These are phyloP conservation scores for Leptomonas pyrrhocoris DNA, from an alignment of 208 protist species.

Conservation along the genomic window DNA sequence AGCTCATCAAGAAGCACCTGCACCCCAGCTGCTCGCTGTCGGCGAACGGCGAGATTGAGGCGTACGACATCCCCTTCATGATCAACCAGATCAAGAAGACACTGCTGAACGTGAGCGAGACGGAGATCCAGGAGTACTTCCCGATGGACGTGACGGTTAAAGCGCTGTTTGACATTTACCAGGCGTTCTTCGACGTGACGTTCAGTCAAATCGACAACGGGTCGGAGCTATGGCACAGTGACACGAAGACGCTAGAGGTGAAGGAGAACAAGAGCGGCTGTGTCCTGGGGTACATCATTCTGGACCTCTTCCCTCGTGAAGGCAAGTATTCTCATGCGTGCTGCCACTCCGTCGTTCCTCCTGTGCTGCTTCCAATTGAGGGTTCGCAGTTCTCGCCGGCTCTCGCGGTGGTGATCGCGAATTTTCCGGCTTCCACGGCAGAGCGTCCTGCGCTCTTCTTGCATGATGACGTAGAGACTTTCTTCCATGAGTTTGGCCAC, in stretches of 20 bases:
- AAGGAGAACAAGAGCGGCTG: conserved; percentile 59
- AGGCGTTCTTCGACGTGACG: conserved; percentile 81
- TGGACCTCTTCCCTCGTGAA: conserved; percentile 87
- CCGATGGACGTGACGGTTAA: conserved; percentile 79
- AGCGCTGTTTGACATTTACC: conserved; percentile 82
- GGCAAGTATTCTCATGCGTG: conserved; percentile 88
- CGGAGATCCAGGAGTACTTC: conserved; percentile 87
- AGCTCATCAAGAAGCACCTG: conserved; percentile 68
- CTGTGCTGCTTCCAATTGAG: conserved; percentile 48
- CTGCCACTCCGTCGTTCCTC: conserved; percentile 79
- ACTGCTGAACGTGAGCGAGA: conserved; percentile 84
- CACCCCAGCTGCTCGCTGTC: conserved; percentile 76
- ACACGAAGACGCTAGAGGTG: conserved; percentile 74
- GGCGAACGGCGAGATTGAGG: conserved; percentile 54
- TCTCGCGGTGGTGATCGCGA: conserved; percentile 78
- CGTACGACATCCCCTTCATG: conserved; percentile 84
- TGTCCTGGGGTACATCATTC: conserved; percentile 78
- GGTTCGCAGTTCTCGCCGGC: conserved; percentile 75
- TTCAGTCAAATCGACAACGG: conserved; percentile 78
- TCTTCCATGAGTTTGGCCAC: conserved; percentile 93
- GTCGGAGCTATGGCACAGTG: conserved; percentile 69
- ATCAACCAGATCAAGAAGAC: conserved; percentile 83
- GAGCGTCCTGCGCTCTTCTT: conserved; percentile 79
- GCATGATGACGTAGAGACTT: conserved; percentile 84
- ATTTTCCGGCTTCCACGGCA: conserved; percentile 70